These are phyloP conservation scores for Microthyrium microscopicum DNA, from an alignment of 2,329 filamentous ascomycete genomes.

Conservation along the genomic window DNA sequence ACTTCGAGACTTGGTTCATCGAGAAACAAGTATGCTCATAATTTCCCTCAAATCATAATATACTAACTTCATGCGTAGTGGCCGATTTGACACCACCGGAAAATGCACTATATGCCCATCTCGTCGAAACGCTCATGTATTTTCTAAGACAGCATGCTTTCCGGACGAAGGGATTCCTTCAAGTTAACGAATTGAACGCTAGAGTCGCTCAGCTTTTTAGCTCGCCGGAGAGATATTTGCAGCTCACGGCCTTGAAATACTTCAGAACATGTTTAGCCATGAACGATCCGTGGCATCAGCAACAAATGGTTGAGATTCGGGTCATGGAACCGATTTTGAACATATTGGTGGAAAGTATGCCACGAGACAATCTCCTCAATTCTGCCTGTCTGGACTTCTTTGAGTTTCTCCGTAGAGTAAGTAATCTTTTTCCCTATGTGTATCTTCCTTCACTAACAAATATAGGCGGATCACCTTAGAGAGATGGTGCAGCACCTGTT, in stretches of 20 bases:
- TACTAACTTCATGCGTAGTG: constrained; percentile 25
- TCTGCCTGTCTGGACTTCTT: constrained; percentile 91
- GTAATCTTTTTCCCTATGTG: constrained; percentile 9
- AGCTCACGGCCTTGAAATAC: constrained; percentile 82
- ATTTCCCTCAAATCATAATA: neutral
- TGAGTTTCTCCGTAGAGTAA: constrained; percentile 67
- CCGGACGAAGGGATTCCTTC: constrained; percentile 74
- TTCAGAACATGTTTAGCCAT: constrained; percentile 74
- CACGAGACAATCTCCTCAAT: constrained; percentile 81
- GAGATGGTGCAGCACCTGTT: constrained; percentile 71
- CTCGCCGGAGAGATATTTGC: constrained; percentile 80
- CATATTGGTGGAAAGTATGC: constrained; percentile 70
- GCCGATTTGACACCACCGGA: constrained; percentile 64
- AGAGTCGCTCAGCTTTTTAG: constrained; percentile 68
- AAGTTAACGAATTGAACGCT: constrained; percentile 59
- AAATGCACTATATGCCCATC: constrained; percentile 76
- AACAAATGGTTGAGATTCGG: constrained; percentile 64
- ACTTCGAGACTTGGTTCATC: constrained; percentile 59
- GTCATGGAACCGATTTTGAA: constrained; percentile 74
- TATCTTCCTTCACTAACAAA: constrained; percentile 20
- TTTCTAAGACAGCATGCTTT: constrained; percentile 81
- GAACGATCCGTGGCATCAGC: constrained; percentile 82
- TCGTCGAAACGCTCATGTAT: constrained; percentile 86
- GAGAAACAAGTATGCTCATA: constrained; percentile 28
- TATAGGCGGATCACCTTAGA: constrained; percentile 65